Evolutionary conservation across 1,139 yeast genomes (phyloP).

Genomic region (Pichia sp.): DNA sequence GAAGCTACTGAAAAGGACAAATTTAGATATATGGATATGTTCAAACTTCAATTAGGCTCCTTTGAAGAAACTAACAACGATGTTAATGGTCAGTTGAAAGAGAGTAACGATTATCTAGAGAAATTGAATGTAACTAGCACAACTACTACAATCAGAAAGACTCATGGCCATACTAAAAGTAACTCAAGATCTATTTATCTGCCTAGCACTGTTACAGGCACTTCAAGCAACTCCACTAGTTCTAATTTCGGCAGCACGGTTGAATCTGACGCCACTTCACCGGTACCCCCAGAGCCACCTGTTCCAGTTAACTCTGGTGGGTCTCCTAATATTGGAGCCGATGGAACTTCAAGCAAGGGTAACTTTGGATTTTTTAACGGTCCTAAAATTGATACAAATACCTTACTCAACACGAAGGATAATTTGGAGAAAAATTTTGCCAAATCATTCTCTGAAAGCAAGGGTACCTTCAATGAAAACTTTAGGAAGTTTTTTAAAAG

Average conservation of each 20-base stretch:
- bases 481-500: slow-evolving; percentile 34
- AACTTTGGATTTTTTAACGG: slow-evolving; percentile 26
- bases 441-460: slow-evolving; percentile 32
- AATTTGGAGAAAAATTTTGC: slow-evolving; percentile 33
- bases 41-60: slow-evolving; percentile 52
- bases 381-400: slow-evolving; percentile 25
- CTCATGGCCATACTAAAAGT: slow-evolving; percentile 10
- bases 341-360: slow-evolving; percentile 14
- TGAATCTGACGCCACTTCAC: neutral
- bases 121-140: slow-evolving; percentile 19
- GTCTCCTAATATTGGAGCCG: neutral
- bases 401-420: slow-evolving; percentile 29
- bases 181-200: slow-evolving; percentile 18
- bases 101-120: slow-evolving; percentile 29
- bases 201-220: slow-evolving; percentile 12
- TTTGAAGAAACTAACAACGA: slow-evolving; percentile 35
- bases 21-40: slow-evolving; percentile 53
- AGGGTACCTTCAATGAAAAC: slow-evolving; percentile 33
- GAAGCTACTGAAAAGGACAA: slow-evolving; percentile 35
- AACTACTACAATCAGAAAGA: slow-evolving; percentile 6
- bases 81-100: slow-evolving; percentile 22
- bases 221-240: neutral
- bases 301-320: neutral
- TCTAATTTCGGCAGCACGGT: neutral
- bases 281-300: slow-evolving; percentile 13